Base-by-base conservation (phyloP, 208 protist genomes). In the Leishmania mexicana region DNA sequence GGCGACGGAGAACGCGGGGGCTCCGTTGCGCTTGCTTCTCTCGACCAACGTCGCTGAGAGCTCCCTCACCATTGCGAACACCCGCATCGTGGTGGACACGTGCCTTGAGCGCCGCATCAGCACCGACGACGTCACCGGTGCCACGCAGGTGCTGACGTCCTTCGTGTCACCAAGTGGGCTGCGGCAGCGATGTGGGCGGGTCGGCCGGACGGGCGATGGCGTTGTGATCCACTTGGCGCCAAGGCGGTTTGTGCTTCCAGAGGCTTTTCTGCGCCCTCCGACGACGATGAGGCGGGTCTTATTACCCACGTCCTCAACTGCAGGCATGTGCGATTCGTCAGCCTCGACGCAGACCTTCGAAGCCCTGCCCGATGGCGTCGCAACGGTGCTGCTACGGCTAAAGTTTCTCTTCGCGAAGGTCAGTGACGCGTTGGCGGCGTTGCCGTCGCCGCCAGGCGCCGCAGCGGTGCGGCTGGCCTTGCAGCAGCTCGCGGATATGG, bases 11-110 rank as follows among this genome's bases (percentile, higher is more conserved):
- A 42, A 53, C 64, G 47, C 76, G 49, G 79, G 81, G n/a, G 80
- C 85, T 4, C 82, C 78, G 28, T 76, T 92, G 73, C 91, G 92
- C 5, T 82, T 97, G 40, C 85, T 96, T 57, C 81, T 97, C 38
- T 79, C 94, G n/a, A 97, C 94, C 3, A 88, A 79, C 70, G 86
- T 97, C 57, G 92, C 94, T 11, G 92, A 97, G 74, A 97, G 89
- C 83, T 94, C 90, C 17, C 82, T 97, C 62, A 97, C 94, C 21
- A 96, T 97, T 73, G 82, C 92, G 10, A 92, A 94, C 77, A 83
- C 94, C 13, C 85, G 87, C 17, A 84, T 92, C 24, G 90, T 97
- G 40, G 75, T 97, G 2, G 92, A 97, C 84, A 83, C 88, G 3
- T 91, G 92, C 60, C 76, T 94, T 49, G 89, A 93, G 83, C 81